Percentiles rank a stretch among this genome's conserved stretches.
Conservation (phyloP, 495 filamentous ascomycete species). For the Cudoniella acicularis region DNA sequence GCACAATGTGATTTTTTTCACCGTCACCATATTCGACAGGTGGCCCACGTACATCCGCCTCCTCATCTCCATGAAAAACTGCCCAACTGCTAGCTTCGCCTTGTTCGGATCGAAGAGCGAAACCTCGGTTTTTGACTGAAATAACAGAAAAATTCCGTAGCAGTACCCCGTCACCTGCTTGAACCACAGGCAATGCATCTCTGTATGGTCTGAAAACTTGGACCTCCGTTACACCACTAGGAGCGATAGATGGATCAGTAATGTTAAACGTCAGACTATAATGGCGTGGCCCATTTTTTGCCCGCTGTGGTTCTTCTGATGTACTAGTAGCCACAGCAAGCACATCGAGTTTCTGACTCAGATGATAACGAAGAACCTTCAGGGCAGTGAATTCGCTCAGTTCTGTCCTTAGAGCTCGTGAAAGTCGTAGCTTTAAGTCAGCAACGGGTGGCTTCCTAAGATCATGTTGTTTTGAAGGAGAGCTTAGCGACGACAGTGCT, state of each 20-base stretch:
- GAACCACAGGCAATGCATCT: slow-evolving; percentile 62
- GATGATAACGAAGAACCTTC: slow-evolving; percentile 55
- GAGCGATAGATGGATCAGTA: slow-evolving; percentile 58
- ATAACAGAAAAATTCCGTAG: slow-evolving; percentile 70
- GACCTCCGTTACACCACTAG: slow-evolving; percentile 47
- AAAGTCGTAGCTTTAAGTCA: slow-evolving; percentile 18
- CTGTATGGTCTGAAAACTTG: slow-evolving; percentile 74
- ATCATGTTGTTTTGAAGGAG: slow-evolving; percentile 19
- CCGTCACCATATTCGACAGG: slow-evolving; percentile 60
- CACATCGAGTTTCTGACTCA: slow-evolving; percentile 53
- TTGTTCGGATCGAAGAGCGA: slow-evolving; percentile 40
- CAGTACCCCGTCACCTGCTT: slow-evolving; percentile 70
- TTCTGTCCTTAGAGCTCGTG: slow-evolving; percentile 52
- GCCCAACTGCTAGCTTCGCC: slow-evolving; percentile 56
- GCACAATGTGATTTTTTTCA: slow-evolving; percentile 54
- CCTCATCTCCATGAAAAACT: slow-evolving; percentile 43
- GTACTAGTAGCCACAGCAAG: slow-evolving; percentile 62
- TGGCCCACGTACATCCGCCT: slow-evolving; percentile 53
- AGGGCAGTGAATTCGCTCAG: slow-evolving; percentile 67
- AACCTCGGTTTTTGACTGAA: slow-evolving; percentile 44
- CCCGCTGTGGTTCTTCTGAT: slow-evolving; percentile 51
- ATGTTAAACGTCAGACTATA: slow-evolving; percentile 66
- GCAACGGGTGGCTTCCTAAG: slow-evolving; percentile 9
- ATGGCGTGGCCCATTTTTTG: slow-evolving; percentile 64
- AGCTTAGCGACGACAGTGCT: slow-evolving; percentile 17